These are phyloP conservation scores for Fusarium lyarnte DNA, from an alignment of 2,329 filamentous ascomycete genomes.

Conservation along the genomic window DNA sequence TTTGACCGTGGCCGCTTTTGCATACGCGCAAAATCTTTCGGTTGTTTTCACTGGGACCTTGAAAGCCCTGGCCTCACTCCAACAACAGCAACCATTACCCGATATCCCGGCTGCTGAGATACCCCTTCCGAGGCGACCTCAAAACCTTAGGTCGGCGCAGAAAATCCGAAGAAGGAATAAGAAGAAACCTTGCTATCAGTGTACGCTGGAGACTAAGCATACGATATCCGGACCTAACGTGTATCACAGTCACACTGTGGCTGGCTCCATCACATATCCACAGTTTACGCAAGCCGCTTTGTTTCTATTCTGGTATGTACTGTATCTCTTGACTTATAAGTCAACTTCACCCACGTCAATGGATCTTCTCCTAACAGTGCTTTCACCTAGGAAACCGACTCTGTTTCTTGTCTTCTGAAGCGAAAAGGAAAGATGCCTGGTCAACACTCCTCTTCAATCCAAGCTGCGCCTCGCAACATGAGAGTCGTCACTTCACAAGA, in stretches of 20 bases:
- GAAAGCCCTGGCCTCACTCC: background rate
- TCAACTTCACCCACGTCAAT: background rate
- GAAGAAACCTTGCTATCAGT: slow-evolving; percentile 17
- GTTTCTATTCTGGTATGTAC: slow-evolving; percentile 36
- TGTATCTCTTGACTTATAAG: slow-evolving; percentile 24
- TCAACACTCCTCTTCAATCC: slow-evolving; percentile 54
- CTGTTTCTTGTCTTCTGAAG: background rate
- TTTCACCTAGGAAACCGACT: slow-evolving; percentile 12
- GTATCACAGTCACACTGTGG: slow-evolving; percentile 25
- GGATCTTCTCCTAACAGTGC: slow-evolving; percentile 6
- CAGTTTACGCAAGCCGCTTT: slow-evolving; percentile 40
- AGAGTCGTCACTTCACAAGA: slow-evolving; percentile 59
- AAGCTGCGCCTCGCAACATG: slow-evolving; percentile 57
- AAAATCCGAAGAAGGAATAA: background rate
- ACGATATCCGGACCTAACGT: slow-evolving; percentile 6
- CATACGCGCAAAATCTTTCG: background rate
- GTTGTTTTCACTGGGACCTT: slow-evolving; percentile 14
- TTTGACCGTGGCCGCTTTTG: background rate
- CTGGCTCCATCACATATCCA: slow-evolving; percentile 38
- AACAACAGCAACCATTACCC: background rate
- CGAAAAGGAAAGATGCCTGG: slow-evolving; percentile 48
- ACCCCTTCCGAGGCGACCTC: background rate
- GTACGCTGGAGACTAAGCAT: background rate
- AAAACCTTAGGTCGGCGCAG: slow-evolving; percentile 2
- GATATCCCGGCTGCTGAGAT: background rate